Evolutionary conservation across 108 stramenopile genomes (phyloP).

Genomic region (Mediolabrus comicus): DNA sequence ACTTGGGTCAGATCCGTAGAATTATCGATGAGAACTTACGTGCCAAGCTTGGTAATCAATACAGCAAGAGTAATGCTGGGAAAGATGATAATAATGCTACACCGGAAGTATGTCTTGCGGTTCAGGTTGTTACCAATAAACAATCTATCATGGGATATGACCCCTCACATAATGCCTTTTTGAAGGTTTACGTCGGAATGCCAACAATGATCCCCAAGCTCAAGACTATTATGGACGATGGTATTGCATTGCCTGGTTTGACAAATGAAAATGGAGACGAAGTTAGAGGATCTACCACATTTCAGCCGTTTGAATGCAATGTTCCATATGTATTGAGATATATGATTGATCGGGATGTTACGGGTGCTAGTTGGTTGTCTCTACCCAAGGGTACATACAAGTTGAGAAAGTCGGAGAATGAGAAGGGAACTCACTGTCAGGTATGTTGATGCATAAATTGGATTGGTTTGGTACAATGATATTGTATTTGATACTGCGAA

Average conservation of each 20-base stretch:
- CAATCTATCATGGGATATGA: conserved; percentile 90
- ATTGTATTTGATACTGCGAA: neutral
- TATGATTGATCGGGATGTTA: conserved; percentile 96
- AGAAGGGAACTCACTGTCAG: conserved; percentile 88
- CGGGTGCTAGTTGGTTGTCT: conserved; percentile 95
- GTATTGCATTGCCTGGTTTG: conserved; percentile 81
- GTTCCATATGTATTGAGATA: conserved; percentile 98
- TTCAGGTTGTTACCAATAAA: conserved; percentile 57
- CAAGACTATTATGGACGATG: conserved; percentile 91
- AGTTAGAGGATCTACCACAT: conserved; percentile 27
- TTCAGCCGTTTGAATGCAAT: conserved; percentile 94
- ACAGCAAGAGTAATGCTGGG: conserved; percentile 14
- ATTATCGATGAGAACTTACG: conserved; percentile 26
- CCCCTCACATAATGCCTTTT: conserved; percentile 69
- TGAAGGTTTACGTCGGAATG: conserved; percentile 90
- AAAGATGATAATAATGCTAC: neutral
- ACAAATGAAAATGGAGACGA: conserved; percentile 4
- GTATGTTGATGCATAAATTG: conserved; percentile 40
- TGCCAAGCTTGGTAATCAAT: conserved; percentile 40
- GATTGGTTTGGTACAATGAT: neutral
- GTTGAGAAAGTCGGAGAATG: conserved; percentile 48
- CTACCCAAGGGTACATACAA: conserved; percentile 85
- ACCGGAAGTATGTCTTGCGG: conserved; percentile 58
- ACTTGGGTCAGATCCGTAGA: conserved; percentile 53
- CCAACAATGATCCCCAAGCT: conserved; percentile 91